phyloP scores from a whole-genome alignment of 441 rosid species.

The Populus hybrid region DNA sequence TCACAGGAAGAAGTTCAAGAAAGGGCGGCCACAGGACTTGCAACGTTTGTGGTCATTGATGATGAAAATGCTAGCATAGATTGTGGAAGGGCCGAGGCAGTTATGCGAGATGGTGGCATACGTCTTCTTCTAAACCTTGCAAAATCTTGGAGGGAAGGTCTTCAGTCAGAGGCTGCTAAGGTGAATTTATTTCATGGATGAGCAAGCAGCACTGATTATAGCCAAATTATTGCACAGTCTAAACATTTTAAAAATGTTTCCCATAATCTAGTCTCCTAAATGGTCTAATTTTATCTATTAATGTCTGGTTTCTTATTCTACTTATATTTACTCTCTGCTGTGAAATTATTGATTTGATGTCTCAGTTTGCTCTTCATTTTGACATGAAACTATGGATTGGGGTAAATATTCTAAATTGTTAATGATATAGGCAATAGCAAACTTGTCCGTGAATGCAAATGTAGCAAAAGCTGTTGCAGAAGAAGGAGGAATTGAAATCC shows the following conservation, averaged over 20 bases:
- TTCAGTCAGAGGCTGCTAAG: constrained; percentile 98
- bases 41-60: too few relatives aligned
- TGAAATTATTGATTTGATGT: constrained; percentile 9
- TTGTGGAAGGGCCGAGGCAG: too few relatives aligned
- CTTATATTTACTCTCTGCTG: constrained; percentile 1
- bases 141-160: constrained; percentile 97
- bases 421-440: constrained; percentile 76
- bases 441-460: constrained; percentile 85
- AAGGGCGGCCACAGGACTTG: too few relatives aligned
- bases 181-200: constrained; percentile 27
- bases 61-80: too few relatives aligned
- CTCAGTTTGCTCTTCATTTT: constrained; percentile 8
- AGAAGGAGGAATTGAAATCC: constrained; percentile 81
- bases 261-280: neutral
- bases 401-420: constrained; percentile 7
- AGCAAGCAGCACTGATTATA: neutral
- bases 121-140: too few relatives aligned
- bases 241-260: constrained; percentile 3
- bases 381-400: neutral
- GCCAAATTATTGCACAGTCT: neutral
- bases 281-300: constrained; percentile 10
- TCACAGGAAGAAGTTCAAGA: too few relatives aligned
- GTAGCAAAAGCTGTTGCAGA: constrained; percentile 96
- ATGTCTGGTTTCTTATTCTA: neutral
- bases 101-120: too few relatives aligned